Evolutionary conservation across 192 early-diverging fungal species (phyloP).

Genomic region (Backusella luteola): DNA sequence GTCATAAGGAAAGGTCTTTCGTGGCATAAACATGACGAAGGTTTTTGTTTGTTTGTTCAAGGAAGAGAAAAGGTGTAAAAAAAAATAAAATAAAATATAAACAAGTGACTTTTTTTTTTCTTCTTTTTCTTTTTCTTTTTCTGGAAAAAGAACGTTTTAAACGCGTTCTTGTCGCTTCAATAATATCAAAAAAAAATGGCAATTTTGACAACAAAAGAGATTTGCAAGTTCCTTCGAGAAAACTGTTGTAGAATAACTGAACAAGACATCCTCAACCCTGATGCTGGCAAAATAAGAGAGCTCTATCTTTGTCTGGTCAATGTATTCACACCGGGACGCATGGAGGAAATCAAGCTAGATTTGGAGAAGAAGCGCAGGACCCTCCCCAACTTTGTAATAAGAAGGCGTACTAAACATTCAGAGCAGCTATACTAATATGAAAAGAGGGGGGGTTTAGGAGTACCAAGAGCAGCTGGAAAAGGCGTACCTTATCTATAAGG

Average conservation of each 20-base stretch:
- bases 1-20: constrained; percentile 43
- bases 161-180: too few species aligned
- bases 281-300: neutral
- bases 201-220: neutral
- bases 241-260: neutral
- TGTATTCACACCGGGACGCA: neutral
- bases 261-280: neutral
- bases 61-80: too few species aligned
- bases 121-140: too few species aligned
- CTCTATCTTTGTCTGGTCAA: neutral
- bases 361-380: neutral
- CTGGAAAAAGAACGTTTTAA: too few species aligned
- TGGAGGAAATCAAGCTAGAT: neutral
- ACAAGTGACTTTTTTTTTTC: too few species aligned
- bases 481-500: neutral
- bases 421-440: neutral
- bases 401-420: neutral
- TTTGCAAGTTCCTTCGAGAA: neutral
- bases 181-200: too few species aligned
- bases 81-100: too few species aligned
- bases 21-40: constrained; percentile 14
- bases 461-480: neutral
- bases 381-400: neutral
- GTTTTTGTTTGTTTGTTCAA: too few species aligned
- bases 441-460: neutral